A percentile compares a stretch with the other conserved stretches of the same genome.
These are phyloP conservation scores for Penicillium sp. DNA, from an alignment of 2,329 filamentous ascomycete genomes.

Conservation along the genomic window DNA sequence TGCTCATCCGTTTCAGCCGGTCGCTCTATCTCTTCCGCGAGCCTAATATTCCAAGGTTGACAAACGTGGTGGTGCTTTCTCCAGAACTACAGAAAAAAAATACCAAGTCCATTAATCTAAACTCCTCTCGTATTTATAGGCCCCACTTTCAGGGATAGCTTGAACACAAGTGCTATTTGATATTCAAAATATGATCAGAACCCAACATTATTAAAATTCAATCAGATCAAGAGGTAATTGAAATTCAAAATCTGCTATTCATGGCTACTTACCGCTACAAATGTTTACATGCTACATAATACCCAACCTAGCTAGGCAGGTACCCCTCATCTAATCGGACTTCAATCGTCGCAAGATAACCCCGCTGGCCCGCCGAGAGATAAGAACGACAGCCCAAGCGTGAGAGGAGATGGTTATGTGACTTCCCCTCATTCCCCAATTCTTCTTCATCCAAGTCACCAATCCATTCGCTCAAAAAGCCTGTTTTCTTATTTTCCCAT, in stretches of 20 bases:
- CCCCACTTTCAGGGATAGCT: too few relatives aligned
- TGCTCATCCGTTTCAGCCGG: too few relatives aligned
- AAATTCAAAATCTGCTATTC: too few relatives aligned
- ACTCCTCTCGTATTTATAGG: too few relatives aligned
- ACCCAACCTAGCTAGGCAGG: neutral
- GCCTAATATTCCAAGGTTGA: neutral
- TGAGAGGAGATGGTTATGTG: neutral
- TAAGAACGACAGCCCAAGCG: neutral
- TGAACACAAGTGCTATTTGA: too few relatives aligned
- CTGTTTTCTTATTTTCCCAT: neutral
- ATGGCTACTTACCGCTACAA: neutral
- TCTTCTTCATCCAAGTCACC: neutral
- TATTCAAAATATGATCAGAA: too few relatives aligned
- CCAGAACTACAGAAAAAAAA: neutral
- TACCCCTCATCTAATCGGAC: neutral
- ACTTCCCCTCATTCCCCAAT: neutral
- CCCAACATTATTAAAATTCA: too few relatives aligned
- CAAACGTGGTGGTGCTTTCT: neutral
- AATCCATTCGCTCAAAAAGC: too few relatives aligned
- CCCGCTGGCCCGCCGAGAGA: conserved; percentile 1
- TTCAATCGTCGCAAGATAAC: neutral
- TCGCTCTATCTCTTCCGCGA: too few relatives aligned
- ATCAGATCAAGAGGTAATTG: too few relatives aligned
- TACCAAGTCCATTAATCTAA: too few relatives aligned
- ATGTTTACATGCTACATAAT: neutral